Base-by-base conservation (phyloP, 2,329 filamentous ascomycete genomes). In the Aspergillus glaucus region DNA sequence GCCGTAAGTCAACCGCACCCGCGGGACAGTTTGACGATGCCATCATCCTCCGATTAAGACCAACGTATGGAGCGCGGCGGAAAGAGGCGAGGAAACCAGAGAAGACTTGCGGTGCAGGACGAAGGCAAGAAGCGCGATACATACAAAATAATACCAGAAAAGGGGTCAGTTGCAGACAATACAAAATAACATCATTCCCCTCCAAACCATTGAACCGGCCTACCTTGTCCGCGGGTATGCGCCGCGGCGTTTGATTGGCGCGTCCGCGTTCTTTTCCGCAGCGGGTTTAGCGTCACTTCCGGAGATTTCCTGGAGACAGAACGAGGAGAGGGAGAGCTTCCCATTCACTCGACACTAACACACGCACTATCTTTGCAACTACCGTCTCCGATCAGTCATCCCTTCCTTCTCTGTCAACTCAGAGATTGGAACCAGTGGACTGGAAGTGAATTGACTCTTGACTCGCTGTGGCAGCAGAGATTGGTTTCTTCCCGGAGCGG, bases 1-100 rank as follows among this genome's bases (percentile, higher is more conserved):
- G 76, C 53, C 80, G 67, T 52, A 62, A 57, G 55, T 75, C 70
- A 51, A 51, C 46, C 45, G 55, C 51, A 43, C 56, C 52, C 44
- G 53, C 42, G 34, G 45, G 34, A 40, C 44, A 45, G 43, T 24
- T 51, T 24, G 53, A 45, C 21, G 47, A 54, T 17, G 61, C 45
- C 50, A 61, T 61, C 45, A 59, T 58, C 54, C 55, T 57, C 22
- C 43, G 54, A 45, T 44, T 50, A 30, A 30, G 43, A 36, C 21
- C 15, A 43, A 39, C 47, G 8, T 40, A 45, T 26, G 41, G 24
- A 44, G 30, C 32, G n/a, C 43, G 48, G 45, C 52, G 22, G 19
- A 45, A 19, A 15, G 30, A 30, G 14, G 17, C 10, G n/a, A 15
- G 8, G 12, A 32, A 7, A 24, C 8, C 26, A 26, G 42, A 36